Evolutionary conservation across 768 basidiomycete species (phyloP).

Genomic region (Trichaptum fuscoviolaceum): DNA sequence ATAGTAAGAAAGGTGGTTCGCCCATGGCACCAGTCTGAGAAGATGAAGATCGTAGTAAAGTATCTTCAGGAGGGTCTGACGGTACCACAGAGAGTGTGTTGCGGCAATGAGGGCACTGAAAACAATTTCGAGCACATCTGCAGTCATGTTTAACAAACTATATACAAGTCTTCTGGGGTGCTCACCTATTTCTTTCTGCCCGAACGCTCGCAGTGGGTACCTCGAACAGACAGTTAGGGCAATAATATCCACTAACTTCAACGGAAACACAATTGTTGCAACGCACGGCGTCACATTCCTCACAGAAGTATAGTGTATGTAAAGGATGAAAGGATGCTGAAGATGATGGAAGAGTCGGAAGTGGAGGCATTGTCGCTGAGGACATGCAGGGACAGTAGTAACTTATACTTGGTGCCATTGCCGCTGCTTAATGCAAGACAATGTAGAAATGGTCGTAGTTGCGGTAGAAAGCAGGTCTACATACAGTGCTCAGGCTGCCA

Average conservation of each 20-base stretch:
- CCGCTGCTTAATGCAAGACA: not conserved
- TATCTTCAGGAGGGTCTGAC: conserved; percentile 68
- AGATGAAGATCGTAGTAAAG: conserved; percentile 47
- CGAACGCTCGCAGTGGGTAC: conserved; percentile 98
- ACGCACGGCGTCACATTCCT: conserved; percentile 94
- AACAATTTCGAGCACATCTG: conserved; percentile 98
- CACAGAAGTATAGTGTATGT: conserved; percentile 89
- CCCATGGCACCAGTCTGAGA: conserved; percentile 56
- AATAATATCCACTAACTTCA: conserved; percentile 97
- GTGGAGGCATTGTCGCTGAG: conserved; percentile 54
- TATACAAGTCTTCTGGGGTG: conserved; percentile 1
- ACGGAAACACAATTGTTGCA: conserved; percentile 90
- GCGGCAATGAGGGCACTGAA: conserved; percentile 89
- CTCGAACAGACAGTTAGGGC: conserved; percentile 97
- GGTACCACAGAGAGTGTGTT: conserved; percentile 90
- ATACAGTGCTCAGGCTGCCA: too few relatives aligned
- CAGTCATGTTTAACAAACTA: conserved; percentile 4
- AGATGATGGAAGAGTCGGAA: conserved; percentile 72
- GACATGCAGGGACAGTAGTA: conserved; percentile 79
- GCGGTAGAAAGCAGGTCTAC: not conserved
- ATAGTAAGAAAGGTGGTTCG: conserved; percentile 86
- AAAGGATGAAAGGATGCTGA: conserved; percentile 79
- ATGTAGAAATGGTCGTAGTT: not conserved
- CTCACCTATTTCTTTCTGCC: conserved; percentile 92
- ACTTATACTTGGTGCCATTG: conserved; percentile 40